Percentiles rank a stretch among this genome's conserved stretches.
Evolutionary conservation across 75 land plant genomes (phyloP).

Genomic region (Gnetum montanum): DNA sequence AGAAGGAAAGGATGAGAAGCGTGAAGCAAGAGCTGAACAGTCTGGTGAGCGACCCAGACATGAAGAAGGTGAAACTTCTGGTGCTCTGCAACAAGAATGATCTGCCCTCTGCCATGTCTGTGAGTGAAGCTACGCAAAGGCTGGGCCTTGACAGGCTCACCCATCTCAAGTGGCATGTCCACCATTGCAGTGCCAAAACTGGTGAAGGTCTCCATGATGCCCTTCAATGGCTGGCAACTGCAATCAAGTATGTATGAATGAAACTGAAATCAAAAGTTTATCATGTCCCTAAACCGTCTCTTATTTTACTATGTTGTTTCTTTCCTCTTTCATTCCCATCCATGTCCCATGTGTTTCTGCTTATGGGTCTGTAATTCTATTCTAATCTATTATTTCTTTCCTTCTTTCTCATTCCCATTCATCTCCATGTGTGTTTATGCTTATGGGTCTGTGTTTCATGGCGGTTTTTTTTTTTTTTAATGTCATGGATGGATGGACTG

Average conservation of each 20-base stretch:
- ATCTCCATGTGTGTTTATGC: neutral
- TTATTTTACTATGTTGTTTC: neutral
- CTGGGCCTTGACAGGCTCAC: constrained; percentile 7
- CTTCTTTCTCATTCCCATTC: neutral
- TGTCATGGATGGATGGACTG: no score
- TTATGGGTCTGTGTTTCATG: no score
- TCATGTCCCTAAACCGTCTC: neutral
- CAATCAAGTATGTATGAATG: constrained; percentile 2
- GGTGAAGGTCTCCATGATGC: constrained; percentile 35
- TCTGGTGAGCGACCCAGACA: constrained; percentile 14
- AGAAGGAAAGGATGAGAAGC: constrained; percentile 18
- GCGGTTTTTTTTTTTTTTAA: no score
- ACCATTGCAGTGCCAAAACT: constrained; percentile 14
- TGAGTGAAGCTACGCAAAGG: constrained; percentile 11
- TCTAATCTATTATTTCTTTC: neutral
- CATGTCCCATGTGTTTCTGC: neutral
- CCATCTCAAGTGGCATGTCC: constrained; percentile 4
- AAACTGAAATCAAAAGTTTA: neutral
- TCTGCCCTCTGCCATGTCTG: constrained; percentile 10
- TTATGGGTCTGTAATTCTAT: neutral
- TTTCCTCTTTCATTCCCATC: neutral
- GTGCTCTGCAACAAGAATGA: constrained; percentile 25
- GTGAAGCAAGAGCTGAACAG: constrained; percentile 24
- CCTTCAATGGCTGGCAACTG: constrained; percentile 28
- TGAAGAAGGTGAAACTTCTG: constrained; percentile 10